A percentile compares a stretch with the other conserved stretches of the same genome.
These are phyloP conservation scores for Carex arenaria DNA, from an alignment of 202 grass and related monocot genomes.

Conservation along the genomic window DNA sequence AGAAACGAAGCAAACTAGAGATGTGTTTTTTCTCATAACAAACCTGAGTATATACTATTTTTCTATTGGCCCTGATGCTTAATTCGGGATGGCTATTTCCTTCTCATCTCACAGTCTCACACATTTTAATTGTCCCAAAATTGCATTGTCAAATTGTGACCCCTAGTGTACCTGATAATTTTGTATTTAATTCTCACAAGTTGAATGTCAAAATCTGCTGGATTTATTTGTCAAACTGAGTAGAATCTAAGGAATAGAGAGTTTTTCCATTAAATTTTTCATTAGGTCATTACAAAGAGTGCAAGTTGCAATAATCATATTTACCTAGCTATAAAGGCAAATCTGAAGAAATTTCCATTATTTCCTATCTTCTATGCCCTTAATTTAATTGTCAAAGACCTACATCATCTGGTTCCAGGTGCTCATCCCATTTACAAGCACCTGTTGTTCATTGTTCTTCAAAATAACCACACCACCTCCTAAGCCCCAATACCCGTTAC, in stretches of 20 bases:
- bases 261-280: neutral
- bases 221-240: neutral
- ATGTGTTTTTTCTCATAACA: neutral
- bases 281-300: conserved; percentile 4
- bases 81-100: neutral
- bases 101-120: neutral
- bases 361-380: neutral
- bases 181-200: neutral
- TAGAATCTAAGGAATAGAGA: neutral
- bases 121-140: neutral
- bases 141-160: neutral
- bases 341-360: neutral
- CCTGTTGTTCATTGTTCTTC: conserved; percentile 21
- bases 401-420: conserved; percentile 15
- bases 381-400: conserved; percentile 4
- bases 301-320: conserved; percentile 1
- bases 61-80: neutral
- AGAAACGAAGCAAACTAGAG: neutral
- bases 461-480: conserved; percentile 21
- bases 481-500: conserved; percentile 22
- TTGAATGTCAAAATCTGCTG: neutral
- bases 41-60: neutral
- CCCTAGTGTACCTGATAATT: neutral
- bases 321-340: neutral
- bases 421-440: conserved; percentile 12